These are phyloP conservation scores for Leishmania guyanensis DNA, from an alignment of 208 protist species.

Conservation along the genomic window DNA sequence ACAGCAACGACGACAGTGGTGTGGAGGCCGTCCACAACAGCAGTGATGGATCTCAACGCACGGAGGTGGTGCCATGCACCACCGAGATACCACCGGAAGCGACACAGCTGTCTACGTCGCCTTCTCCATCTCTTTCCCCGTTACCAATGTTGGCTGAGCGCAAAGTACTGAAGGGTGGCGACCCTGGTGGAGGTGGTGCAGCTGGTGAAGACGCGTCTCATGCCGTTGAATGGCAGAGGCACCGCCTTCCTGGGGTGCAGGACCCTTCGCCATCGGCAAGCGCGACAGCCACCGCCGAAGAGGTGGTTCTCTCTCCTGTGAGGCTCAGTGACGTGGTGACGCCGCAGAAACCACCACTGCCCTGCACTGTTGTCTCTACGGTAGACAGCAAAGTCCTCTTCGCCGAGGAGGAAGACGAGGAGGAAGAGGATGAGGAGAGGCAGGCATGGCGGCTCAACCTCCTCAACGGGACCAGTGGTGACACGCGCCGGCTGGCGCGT, in stretches of 20 bases:
- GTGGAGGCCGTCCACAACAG: neutral
- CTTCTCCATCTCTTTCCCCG: slow-evolving; percentile 8
- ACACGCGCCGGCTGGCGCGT: neutral
- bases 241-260: neutral
- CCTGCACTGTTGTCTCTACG: slow-evolving; percentile 11
- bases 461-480: neutral
- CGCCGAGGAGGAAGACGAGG: slow-evolving; percentile 23
- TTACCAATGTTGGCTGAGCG: slow-evolving; percentile 19
- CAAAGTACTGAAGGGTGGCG: neutral
- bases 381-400: slow-evolving; percentile 25
- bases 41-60: neutral
- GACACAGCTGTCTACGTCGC: slow-evolving; percentile 1
- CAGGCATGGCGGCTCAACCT: neutral
- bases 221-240: neutral
- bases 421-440: neutral
- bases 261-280: neutral
- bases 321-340: neutral
- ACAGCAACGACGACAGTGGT: neutral
- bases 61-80: neutral
- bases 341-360: neutral
- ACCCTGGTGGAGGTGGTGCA: neutral
- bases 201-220: neutral
- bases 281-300: neutral
- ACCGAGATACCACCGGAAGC: neutral
- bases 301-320: neutral